These are phyloP conservation scores for Castanea crenata DNA, from an alignment of 306 rosid species.

Conservation along the genomic window DNA sequence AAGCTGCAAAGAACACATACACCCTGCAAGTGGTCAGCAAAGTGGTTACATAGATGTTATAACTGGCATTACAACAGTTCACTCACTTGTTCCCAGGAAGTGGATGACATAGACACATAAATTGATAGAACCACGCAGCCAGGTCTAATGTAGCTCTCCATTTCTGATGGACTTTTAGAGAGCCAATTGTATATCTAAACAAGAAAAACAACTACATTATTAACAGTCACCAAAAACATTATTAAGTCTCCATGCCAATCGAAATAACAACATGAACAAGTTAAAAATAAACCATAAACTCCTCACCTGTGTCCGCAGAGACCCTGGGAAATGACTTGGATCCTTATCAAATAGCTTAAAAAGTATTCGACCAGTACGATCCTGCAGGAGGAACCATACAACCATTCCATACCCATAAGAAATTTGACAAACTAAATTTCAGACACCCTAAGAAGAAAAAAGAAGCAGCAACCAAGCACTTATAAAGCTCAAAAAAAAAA, in stretches of 20 bases:
- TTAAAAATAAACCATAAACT: conserved; percentile 5
- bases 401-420: conserved; percentile 12
- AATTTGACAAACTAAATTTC: conserved; percentile 5
- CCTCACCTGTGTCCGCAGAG: conserved; percentile 75
- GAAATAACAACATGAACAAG: background rate
- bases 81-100: conserved; percentile 85
- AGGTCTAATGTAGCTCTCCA: conserved; percentile 95
- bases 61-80: conserved; percentile 19
- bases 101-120: conserved; percentile 67
- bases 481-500: background rate
- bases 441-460: background rate
- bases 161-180: conserved; percentile 81
- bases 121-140: conserved; percentile 86
- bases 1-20: conserved; percentile 46
- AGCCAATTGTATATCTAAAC: conserved; percentile 80
- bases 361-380: conserved; percentile 77
- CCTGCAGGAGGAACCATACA: conserved; percentile 44
- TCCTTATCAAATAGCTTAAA: conserved; percentile 89
- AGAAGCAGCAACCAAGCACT: too few species aligned
- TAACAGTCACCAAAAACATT: background rate
- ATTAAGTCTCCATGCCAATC: background rate
- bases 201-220: background rate
- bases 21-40: conserved; percentile 32
- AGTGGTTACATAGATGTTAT: conserved; percentile 6
- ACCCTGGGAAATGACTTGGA: conserved; percentile 80